Evolutionary conservation across 805 yeast genomes (phyloP).

Genomic region (Wickerhamomyces sydowiorum): DNA sequence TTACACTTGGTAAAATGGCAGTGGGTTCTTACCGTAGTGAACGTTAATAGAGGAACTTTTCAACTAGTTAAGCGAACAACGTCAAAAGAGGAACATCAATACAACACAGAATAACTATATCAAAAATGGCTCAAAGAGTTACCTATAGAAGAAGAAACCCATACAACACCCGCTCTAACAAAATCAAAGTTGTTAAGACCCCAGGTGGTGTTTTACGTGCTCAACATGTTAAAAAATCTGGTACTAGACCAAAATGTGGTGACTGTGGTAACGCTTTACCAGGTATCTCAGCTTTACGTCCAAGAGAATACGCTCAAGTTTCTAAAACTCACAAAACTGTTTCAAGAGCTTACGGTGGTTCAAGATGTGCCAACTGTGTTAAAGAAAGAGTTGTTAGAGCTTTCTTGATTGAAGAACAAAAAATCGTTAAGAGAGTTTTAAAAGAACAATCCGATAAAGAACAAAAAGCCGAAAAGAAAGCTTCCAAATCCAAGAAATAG

Average conservation of each 20-base stretch:
- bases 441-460: slow-evolving; percentile 94
- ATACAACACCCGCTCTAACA: slow-evolving; percentile 99
- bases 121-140: slow-evolving; percentile 93
- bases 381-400: slow-evolving; percentile 55
- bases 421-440: slow-evolving; percentile 98
- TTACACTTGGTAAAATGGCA: background rate
- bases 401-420: slow-evolving; percentile 99
- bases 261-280: slow-evolving; percentile 75
- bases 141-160: slow-evolving; percentile 97
- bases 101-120: background rate
- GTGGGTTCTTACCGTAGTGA: background rate
- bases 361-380: slow-evolving; percentile 92
- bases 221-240: slow-evolving; percentile 89
- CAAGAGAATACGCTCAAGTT: slow-evolving; percentile 93
- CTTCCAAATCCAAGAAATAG: slow-evolving; percentile 25
- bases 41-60: too few relatives aligned
- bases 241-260: slow-evolving; percentile 80
- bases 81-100: too few relatives aligned
- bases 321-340: slow-evolving; percentile 98
- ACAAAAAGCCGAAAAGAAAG: slow-evolving; percentile 50
- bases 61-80: too few relatives aligned
- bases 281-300: slow-evolving; percentile 93
- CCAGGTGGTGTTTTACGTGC: slow-evolving; percentile 97
- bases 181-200: slow-evolving; percentile 99
- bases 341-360: slow-evolving; percentile 99